These are phyloP conservation scores for Golubevia pallescens DNA, from an alignment of 1,284 basidiomycete genomes.

Conservation along the genomic window DNA sequence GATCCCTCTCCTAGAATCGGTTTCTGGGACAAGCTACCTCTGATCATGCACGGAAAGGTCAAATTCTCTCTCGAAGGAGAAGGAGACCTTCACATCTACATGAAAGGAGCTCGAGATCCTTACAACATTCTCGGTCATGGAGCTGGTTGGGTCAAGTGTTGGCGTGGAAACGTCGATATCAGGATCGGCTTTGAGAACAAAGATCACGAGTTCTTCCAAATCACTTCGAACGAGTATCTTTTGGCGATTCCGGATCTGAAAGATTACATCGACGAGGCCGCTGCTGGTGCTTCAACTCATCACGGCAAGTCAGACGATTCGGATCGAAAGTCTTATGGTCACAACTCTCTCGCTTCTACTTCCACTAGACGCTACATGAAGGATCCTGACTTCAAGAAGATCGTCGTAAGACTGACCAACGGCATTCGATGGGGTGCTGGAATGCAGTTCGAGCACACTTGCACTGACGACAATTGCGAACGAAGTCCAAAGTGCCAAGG, in stretches of 20 bases:
- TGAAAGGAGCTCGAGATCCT: slow-evolving; percentile 88
- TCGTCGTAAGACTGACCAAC: slow-evolving; percentile 71
- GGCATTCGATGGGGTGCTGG: slow-evolving; percentile 92
- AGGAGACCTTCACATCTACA: slow-evolving; percentile 77
- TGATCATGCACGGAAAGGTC: slow-evolving; percentile 85
- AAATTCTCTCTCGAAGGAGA: slow-evolving; percentile 72
- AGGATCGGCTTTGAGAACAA: slow-evolving; percentile 77
- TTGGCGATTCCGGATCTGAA: slow-evolving; percentile 65
- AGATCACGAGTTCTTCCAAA: slow-evolving; percentile 82
- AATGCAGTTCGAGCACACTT: slow-evolving; percentile 82
- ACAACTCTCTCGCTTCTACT: background rate
- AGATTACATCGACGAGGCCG: slow-evolving; percentile 67
- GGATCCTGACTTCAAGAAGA: slow-evolving; percentile 42
- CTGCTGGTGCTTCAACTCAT: slow-evolving; percentile 61
- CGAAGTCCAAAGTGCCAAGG: slow-evolving; percentile 68
- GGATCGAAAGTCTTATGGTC: background rate
- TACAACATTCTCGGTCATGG: slow-evolving; percentile 77
- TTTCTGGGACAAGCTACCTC: slow-evolving; percentile 92
- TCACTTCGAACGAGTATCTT: slow-evolving; percentile 74
- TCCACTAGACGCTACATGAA: slow-evolving; percentile 35
- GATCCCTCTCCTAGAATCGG: slow-evolving; percentile 87
- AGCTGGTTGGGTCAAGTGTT: slow-evolving; percentile 87
- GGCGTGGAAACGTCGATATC: slow-evolving; percentile 78
- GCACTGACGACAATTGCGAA: slow-evolving; percentile 74
- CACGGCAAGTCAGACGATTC: background rate